phyloP scores from a whole-genome alignment of 2,329 filamentous ascomycete species.

The Massarina eburnea region DNA sequence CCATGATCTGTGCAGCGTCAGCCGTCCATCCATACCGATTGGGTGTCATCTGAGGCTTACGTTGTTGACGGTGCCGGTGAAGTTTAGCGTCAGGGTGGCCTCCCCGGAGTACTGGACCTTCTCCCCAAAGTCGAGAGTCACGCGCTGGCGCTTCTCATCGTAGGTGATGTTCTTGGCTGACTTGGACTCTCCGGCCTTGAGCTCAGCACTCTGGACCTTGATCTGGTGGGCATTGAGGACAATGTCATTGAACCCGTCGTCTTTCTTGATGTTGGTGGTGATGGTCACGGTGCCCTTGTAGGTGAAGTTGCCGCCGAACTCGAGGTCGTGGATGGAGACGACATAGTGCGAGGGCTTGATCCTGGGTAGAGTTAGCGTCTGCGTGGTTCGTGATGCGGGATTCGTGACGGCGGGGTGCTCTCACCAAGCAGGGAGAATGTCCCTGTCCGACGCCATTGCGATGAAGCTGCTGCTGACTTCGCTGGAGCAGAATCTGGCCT shows the following conservation, averaged over 20 bases:
- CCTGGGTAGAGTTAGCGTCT: constrained; percentile 39
- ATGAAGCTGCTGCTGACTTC: constrained; percentile 34
- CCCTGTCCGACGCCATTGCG: constrained; percentile 50
- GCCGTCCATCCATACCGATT: background rate
- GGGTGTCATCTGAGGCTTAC: constrained; percentile 47
- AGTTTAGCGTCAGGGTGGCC: constrained; percentile 69
- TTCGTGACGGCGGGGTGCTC: constrained; percentile 9
- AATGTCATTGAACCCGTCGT: constrained; percentile 67
- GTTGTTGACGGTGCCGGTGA: constrained; percentile 82
- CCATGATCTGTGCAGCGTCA: constrained; percentile 58
- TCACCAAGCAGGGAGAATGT: constrained; percentile 50
- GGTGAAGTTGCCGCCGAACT: constrained; percentile 70
- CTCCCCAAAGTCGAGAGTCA: constrained; percentile 73
- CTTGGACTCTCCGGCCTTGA: constrained; percentile 60
- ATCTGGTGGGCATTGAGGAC: constrained; percentile 85
- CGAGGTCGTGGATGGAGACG: constrained; percentile 77
- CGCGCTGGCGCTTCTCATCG: constrained; percentile 81
- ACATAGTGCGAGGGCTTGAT: constrained; percentile 86
- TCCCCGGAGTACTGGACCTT: constrained; percentile 69
- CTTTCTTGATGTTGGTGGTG: constrained; percentile 69
- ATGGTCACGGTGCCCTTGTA: constrained; percentile 88
- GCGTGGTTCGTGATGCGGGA: background rate
- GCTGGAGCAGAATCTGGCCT: constrained; percentile 35
- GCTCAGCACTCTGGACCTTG: constrained; percentile 68
- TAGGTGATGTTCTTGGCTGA: constrained; percentile 71